phyloP scores from a whole-genome alignment of 345 rosid species.

The Lepidium aucheri region DNA sequence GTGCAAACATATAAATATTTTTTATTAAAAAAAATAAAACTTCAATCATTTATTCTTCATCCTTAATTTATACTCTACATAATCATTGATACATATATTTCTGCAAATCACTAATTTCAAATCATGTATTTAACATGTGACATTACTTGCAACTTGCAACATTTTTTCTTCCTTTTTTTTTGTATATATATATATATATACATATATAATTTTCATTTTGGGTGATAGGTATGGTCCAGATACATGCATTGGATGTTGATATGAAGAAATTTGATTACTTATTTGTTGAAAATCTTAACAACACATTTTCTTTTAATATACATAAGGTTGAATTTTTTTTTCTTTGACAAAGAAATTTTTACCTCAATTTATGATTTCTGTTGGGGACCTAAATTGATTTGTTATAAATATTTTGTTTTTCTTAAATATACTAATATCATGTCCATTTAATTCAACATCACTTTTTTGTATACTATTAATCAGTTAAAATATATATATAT shows the following conservation, averaged over 20 bases:
- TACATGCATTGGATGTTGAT: slow-evolving; percentile 23
- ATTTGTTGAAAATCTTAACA: not conserved
- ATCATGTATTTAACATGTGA: not conserved
- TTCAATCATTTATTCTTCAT: not conserved
- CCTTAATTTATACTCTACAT: not conserved
- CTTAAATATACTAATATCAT: no score
- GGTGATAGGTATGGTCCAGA: not conserved
- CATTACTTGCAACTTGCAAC: slow-evolving; percentile 7
- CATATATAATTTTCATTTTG: not conserved
- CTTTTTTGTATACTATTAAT: no score
- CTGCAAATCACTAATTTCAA: not conserved
- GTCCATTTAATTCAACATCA: no score
- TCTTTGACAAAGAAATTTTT: no score
- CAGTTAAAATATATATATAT: no score
- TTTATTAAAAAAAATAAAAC: no score
- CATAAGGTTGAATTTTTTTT: no score
- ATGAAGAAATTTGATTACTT: slow-evolving; percentile 2
- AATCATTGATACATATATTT: not conserved
- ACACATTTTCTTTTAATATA: not conserved
- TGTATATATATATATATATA: no score
- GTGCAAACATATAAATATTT: not conserved
- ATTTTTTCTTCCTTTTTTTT: not conserved
- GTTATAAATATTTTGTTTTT: no score
- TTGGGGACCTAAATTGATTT: no score
- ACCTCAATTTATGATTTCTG: no score